A percentile compares a stretch with the other conserved stretches of the same genome.
These are phyloP conservation scores for Metarhizium sp. DNA, from an alignment of 2,329 filamentous ascomycete genomes.

Conservation along the genomic window DNA sequence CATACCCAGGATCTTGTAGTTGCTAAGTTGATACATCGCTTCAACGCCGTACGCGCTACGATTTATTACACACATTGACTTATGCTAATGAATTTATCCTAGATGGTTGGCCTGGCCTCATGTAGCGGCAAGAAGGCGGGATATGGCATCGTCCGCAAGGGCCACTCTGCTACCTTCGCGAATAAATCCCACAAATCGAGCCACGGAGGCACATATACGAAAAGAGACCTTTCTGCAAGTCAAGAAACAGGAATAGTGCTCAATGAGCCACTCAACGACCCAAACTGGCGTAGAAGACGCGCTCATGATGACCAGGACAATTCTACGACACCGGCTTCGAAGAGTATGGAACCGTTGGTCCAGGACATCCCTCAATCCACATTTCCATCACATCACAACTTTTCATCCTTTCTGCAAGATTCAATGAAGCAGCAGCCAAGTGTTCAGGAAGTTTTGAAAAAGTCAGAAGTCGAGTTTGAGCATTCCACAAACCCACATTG, in stretches of 20 bases:
- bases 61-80: neutral
- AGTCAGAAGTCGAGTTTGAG: neutral
- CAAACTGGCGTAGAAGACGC: slow-evolving; percentile 5
- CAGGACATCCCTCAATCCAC: neutral
- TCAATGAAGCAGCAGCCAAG: neutral
- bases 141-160: neutral
- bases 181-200: neutral
- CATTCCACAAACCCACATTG: neutral
- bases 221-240: neutral
- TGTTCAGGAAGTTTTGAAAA: neutral
- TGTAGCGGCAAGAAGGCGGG: neutral
- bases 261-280: slow-evolving; percentile 1
- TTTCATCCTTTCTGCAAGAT: neutral
- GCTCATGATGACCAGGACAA: neutral
- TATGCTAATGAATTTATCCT: neutral
- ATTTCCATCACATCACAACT: neutral
- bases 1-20: neutral
- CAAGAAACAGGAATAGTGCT: neutral
- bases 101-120: slow-evolving; percentile 1
- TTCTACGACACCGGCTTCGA: neutral
- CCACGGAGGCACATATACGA: neutral
- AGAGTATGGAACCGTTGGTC: neutral
- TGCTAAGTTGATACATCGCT: neutral
- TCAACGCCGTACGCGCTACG: neutral
- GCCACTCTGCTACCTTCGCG: neutral